Evolutionary conservation across 2,329 filamentous ascomycete species (phyloP).

Genomic region (Paramyrothecium roridum): DNA sequence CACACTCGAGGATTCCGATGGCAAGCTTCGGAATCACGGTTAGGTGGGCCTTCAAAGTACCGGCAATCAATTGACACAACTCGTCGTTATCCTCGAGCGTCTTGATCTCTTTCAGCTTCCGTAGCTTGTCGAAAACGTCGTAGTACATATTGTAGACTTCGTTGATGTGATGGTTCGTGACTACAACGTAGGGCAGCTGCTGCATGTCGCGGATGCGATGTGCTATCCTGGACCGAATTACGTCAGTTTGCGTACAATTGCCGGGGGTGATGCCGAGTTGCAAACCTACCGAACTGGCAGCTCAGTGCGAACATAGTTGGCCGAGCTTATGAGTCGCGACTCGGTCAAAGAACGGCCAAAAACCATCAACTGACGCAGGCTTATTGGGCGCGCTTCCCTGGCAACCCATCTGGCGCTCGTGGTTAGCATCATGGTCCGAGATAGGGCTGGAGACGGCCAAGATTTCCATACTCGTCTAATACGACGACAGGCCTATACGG

Average conservation of each 20-base stretch:
- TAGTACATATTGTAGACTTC: conserved; percentile 97
- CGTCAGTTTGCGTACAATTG: conserved; percentile 8
- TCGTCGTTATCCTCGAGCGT: conserved; percentile 85
- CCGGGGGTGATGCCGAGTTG: neutral
- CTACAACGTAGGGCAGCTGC: conserved; percentile 89
- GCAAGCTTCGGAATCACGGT: conserved; percentile 91
- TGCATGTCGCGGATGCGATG: conserved; percentile 98
- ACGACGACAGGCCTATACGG: conserved; percentile 63
- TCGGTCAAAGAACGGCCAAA: conserved; percentile 94
- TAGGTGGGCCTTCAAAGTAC: conserved; percentile 81
- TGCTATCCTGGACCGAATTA: conserved; percentile 59
- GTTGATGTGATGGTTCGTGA: conserved; percentile 91
- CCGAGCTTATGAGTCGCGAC: conserved; percentile 82
- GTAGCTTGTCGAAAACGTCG: conserved; percentile 88
- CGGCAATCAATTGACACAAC: conserved; percentile 76
- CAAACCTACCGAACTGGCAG: conserved; percentile 39
- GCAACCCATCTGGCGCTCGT: conserved; percentile 79
- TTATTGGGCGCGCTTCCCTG: conserved; percentile 91
- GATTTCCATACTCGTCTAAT: conserved; percentile 56
- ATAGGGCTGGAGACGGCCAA: neutral
- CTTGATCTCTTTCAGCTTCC: conserved; percentile 78
- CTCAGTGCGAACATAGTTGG: conserved; percentile 96
- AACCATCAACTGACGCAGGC: conserved; percentile 91
- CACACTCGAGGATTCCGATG: conserved; percentile 91
- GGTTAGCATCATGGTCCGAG: conserved; percentile 11